phyloP scores from a whole-genome alignment of 129 eudicot species.

The Tagetes patula region DNA sequence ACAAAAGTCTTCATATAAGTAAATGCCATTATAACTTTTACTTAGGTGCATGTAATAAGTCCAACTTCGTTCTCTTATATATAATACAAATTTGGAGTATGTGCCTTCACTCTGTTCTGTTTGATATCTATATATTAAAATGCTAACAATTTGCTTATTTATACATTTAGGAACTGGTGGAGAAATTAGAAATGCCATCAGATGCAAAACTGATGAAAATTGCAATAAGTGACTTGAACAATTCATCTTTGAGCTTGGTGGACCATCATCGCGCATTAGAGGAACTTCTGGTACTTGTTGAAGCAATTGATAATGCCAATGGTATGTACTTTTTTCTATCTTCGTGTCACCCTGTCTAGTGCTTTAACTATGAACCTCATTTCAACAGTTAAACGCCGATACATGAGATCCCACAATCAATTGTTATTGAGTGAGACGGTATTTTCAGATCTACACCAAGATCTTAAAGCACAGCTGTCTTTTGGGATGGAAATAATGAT shows the following conservation, averaged over 20 bases:
- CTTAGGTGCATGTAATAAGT: background rate
- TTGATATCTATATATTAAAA: conserved; percentile 7
- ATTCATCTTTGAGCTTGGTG: conserved; percentile 62
- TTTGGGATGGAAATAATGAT: no score
- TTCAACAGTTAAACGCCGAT: background rate
- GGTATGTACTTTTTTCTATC: conserved; percentile 41
- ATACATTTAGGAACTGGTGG: conserved; percentile 69
- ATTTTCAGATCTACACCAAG: background rate
- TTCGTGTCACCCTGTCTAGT: conserved; percentile 9
- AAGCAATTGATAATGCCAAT: conserved; percentile 85
- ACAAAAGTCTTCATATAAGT: background rate
- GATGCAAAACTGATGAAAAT: conserved; percentile 76
- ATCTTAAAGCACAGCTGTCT: no score
- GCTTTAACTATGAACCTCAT: conserved; percentile 1
- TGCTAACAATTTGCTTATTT: conserved; percentile 7
- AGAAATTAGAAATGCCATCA: conserved; percentile 77
- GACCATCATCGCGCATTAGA: conserved; percentile 68
- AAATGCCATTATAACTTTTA: background rate
- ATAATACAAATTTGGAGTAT: background rate
- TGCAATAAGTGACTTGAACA: conserved; percentile 70
- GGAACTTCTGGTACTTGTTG: conserved; percentile 86
- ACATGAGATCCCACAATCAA: background rate
- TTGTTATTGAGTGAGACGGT: background rate
- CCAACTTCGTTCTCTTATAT: background rate
- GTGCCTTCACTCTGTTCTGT: background rate